phyloP scores from a whole-genome alignment of 768 basidiomycete species.

The Cyathus striatus region DNA sequence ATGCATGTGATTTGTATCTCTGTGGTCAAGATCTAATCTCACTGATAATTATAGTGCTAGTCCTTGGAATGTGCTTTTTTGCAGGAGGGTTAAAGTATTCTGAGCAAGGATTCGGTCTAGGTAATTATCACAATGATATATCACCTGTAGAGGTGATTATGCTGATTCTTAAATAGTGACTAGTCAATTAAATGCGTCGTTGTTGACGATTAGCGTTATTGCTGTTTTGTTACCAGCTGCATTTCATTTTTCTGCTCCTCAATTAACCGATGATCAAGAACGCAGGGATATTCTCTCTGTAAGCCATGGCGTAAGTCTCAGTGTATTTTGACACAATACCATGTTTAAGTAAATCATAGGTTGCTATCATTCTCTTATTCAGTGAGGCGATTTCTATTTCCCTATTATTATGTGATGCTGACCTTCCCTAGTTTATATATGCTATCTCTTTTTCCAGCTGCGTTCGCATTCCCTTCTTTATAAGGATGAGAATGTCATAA shows the following conservation, averaged over 20 bases:
- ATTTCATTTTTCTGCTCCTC: slow-evolving; percentile 56
- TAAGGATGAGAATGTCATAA: slow-evolving; percentile 36
- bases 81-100: slow-evolving; percentile 74
- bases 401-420: too few species aligned
- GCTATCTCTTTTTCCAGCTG: slow-evolving; percentile 74
- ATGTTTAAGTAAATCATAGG: too few species aligned
- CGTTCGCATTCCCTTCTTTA: slow-evolving; percentile 76
- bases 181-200: slow-evolving; percentile 67
- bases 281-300: slow-evolving; percentile 50
- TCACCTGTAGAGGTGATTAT: too few species aligned
- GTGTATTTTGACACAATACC: too few species aligned
- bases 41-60: slow-evolving; percentile 55
- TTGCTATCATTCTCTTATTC: slow-evolving; percentile 69
- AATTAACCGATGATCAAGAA: slow-evolving; percentile 12
- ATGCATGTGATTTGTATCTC: neutral
- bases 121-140: slow-evolving; percentile 45
- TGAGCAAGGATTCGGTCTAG: slow-evolving; percentile 72
- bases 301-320: slow-evolving; percentile 77
- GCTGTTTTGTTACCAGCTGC: slow-evolving; percentile 77
- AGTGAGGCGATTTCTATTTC: slow-evolving; percentile 52
- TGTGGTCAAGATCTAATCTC: too few species aligned
- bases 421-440: slow-evolving; percentile 49
- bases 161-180: too few species aligned
- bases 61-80: slow-evolving; percentile 82
- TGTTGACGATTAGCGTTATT: slow-evolving; percentile 75